Base-by-base conservation (phyloP, 306 rosid genomes). In the Styphnolobium japonicum region DNA sequence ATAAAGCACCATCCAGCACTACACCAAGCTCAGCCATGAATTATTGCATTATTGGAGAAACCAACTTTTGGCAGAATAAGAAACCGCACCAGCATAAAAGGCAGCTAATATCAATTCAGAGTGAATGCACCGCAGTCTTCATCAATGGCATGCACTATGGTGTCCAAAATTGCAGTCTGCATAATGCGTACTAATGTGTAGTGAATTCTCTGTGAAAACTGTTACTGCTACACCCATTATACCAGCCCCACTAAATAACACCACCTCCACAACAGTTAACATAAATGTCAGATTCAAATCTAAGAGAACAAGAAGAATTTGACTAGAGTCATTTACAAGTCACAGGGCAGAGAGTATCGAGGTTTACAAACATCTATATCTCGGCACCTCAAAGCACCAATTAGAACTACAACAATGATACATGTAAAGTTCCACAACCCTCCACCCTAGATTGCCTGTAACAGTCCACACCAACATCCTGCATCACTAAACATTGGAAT, bases 161-260 rank as follows among this genome's bases (percentile, higher is more conserved):
- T 55, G n/a, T 55, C 76, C 86, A 82, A 73, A 76, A 76, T 79
- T 73, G 67, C 71, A 66, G 70, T 75, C 85, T 49, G 80, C 39
- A 77, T 23, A 78, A 78, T 51, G 64, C 67, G 83, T 67, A 79
- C 71, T 56, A 71, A 52, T 56, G 68, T 65, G 57, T 73, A 58
- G 83, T 27, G 67, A 72, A 60, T 48, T 53, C 68, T 60, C 34
- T 57, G 65, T 2, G 57, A 66, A 67, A 66, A 49, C 52, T 77
- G 63, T 76, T 62, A 42, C 77, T 36, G 67, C 76, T 78, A 71
- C 43, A 46, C 85, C 73, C 82, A 29, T 51, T 69, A 81, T 53
- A 81, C 71, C 62, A 78, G 49, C 3, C 36, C 77, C 79, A 42
- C 83, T 67, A 78, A 49, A 33, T 21, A 60, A 65, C 40, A 82